These are phyloP conservation scores for Scutellaria barbata DNA, from an alignment of 257 asterid genomes.

Conservation along the genomic window DNA sequence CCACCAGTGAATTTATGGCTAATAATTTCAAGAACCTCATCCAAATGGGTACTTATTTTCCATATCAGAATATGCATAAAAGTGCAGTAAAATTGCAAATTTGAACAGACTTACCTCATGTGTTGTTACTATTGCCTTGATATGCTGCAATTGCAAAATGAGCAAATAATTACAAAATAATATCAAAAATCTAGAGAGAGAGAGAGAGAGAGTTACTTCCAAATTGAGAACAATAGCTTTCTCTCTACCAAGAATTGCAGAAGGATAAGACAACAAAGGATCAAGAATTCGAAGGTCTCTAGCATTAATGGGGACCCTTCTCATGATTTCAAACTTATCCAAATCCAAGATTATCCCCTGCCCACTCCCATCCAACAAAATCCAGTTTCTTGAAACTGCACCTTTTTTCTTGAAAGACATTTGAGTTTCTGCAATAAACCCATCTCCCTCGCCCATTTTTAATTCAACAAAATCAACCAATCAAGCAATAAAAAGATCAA, in stretches of 20 bases:
- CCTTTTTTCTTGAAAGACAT: constrained; percentile 53
- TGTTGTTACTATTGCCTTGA: constrained; percentile 88
- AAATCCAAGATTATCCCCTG: constrained; percentile 66
- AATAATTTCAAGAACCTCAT: neutral
- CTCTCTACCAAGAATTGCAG: constrained; percentile 80
- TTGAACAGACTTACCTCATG: constrained; percentile 59
- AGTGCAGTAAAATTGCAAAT: neutral
- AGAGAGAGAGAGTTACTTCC: constrained; percentile 52
- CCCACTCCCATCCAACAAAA: constrained; percentile 62
- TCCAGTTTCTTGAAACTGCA: constrained; percentile 75
- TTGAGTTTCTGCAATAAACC: constrained; percentile 43
- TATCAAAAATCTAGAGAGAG: neutral
- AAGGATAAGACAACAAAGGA: constrained; percentile 90
- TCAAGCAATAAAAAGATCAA: neutral
- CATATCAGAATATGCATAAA: neutral
- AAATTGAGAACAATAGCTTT: constrained; percentile 83
- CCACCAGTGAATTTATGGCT: too few species aligned
- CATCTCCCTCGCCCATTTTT: constrained; percentile 53
- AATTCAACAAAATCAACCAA: neutral
- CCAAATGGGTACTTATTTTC: neutral
- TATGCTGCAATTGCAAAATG: constrained; percentile 59
- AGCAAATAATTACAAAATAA: neutral
- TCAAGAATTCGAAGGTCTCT: constrained; percentile 92
- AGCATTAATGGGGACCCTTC: constrained; percentile 71
- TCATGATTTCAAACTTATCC: constrained; percentile 83